Base-by-base conservation (phyloP, 495 filamentous ascomycete genomes). In the Glonium stellatum region DNA sequence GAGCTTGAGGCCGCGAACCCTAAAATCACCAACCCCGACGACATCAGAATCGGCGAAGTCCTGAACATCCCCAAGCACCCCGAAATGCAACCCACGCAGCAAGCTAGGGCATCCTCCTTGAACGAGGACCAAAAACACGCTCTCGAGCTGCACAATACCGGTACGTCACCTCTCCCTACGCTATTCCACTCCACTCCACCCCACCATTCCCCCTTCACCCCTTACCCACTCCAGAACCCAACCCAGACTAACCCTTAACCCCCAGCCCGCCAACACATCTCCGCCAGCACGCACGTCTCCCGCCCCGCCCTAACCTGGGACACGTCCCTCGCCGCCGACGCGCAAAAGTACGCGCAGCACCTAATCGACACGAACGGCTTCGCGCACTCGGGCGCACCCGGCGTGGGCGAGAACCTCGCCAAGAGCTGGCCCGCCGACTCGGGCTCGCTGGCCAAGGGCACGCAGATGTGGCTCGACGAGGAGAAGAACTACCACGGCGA, bases 401-500 rank as follows among this genome's bases (percentile, higher is more conserved):
- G 23, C 48, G 23, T 25, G 10, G 48, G 48, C 48, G 48, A 51
- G 48, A 51, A 51, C 23, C 48, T 51, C 1, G 48, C 48, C 18
- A 51, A 51, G 19, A 23, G 21, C 48, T 15, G 21, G 48, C 48
- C 48, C 12, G 48, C 19, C 0, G 25, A 23, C 10, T 23, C 21
- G 21, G 48, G 48, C 19, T 51, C 48, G 5, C 11, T 51, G n/a
- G 48, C 48, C 13, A 27, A 51, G 25, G 48, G 19, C 4, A 23
- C 25, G 21, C 21, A 27, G 23, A 25, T 51, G 48, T 51, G 48
- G 48, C 23, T 22, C 48, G 19, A 31, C 5, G 48, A 51, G 19
- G 48, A 51, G 48, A 51, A 51, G 48, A 15, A 51, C 13, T 51
- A 51, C 23, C 18, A 25, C 18, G 48, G 48, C 6, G 48, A 51